Conservation (phyloP, 2,329 filamentous ascomycete genomes). For the Lithohypha guttulata region DNA sequence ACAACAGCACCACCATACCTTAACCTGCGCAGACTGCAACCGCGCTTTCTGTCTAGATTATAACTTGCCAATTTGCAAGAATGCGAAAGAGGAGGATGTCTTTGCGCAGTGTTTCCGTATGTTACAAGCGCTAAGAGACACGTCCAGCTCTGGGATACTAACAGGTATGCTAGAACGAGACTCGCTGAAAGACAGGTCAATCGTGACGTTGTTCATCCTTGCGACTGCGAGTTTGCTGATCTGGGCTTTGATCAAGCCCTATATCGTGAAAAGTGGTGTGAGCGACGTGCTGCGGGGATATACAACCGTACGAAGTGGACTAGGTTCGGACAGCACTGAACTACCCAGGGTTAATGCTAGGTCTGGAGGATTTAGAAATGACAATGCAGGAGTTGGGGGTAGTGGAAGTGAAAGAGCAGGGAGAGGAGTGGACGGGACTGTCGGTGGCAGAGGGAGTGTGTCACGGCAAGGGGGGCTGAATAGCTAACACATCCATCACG, state of each 20-base stretch:
- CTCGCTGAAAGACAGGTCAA: constrained; percentile 55
- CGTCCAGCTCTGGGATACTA: not conserved
- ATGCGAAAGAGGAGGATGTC: constrained; percentile 52
- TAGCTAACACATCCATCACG: constrained; percentile 3
- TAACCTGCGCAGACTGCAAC: constrained; percentile 56
- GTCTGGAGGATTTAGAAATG: no score
- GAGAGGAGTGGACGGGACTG: not conserved
- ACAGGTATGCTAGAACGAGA: constrained; percentile 42
- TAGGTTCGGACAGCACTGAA: not conserved
- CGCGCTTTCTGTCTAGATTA: constrained; percentile 56
- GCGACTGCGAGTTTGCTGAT: constrained; percentile 50
- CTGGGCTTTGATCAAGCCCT: constrained; percentile 51
- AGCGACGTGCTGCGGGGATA: not conserved
- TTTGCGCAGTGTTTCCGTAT: constrained; percentile 56
- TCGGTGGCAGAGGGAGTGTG: constrained; percentile 1
- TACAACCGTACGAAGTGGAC: not conserved
- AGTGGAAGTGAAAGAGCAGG: not conserved
- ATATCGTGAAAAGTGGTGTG: constrained; percentile 35
- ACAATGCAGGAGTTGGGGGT: constrained; percentile 10
- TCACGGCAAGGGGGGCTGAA: constrained; percentile 4
- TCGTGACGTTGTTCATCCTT: constrained; percentile 56
- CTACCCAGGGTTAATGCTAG: not conserved
- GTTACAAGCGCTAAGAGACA: constrained; percentile 21
- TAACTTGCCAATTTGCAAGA: constrained; percentile 49
- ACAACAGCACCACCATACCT: constrained; percentile 22